Evolutionary conservation across 805 yeast species (phyloP), one percentile per base, ranked within the genome.

Genomic region (Candida taoyuanica): DNA sequence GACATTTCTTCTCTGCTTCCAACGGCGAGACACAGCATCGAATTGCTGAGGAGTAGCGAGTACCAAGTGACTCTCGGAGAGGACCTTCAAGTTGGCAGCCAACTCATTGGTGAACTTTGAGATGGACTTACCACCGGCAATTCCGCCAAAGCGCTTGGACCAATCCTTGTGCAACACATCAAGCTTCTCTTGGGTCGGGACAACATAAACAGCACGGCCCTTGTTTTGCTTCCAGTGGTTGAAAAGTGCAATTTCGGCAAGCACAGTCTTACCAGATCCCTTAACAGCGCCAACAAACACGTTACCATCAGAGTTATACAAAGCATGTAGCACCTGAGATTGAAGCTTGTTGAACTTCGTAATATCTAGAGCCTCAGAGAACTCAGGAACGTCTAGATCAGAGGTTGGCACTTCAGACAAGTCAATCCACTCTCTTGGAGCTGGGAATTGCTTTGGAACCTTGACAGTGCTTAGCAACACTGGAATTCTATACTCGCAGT

Each of bases 31-130:
- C 1, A 88, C 51, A 5, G 65, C 47, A 44, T 85, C 89, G 66
- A 87, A 84, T 45, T 85, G 91, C 17, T 64, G 68, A 0, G 96
- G 95, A 0, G 97, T 87, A 5, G 86, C 76, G 12, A 91, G 59
- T 14, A 86, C 61, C 36, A 91, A 58, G 55, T 88, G 91, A 39
- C 77, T 73, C 21, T 65, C 63, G 1, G 78, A 77, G 6, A 88
- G 50, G 4, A 76, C 48, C 35, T 68, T 65, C 41, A 81, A 52
- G 52, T 88, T 93, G 2, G 60, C 50, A 1, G 70, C 45, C 3
- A 73, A 39, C 26, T 82, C 86, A 31, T 55, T 50, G 0, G 78
- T 72, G 11, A 89, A 60, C 46, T 74, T 76, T 29, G 61, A 63
- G 7, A 89, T 68, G 1, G 43, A 48, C 48, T 81, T 81, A 2